phyloP scores from a whole-genome alignment of 2,329 filamentous ascomycete species.

The Cordyceps tenuipes region DNA sequence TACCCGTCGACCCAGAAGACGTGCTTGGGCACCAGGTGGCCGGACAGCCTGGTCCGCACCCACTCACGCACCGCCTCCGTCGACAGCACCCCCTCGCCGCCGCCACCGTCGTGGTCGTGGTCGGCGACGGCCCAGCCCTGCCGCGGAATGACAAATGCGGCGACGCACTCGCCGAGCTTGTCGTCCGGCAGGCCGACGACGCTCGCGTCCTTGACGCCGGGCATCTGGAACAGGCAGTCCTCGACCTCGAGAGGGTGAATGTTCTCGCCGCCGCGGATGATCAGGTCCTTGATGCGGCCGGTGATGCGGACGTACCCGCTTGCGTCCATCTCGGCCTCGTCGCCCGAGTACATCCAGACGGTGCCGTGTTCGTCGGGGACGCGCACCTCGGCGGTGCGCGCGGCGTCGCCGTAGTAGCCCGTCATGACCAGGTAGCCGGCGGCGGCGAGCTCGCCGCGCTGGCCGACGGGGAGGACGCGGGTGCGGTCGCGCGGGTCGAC shows the following conservation, averaged over 20 bases:
- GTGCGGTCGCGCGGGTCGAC: constrained; percentile 58
- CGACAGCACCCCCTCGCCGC: constrained; percentile 29
- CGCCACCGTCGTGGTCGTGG: constrained; percentile 15
- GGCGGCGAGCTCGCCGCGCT: constrained; percentile 73
- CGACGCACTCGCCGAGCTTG: constrained; percentile 78
- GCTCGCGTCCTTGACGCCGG: constrained; percentile 63
- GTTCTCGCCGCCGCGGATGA: constrained; percentile 92
- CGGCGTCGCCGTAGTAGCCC: constrained; percentile 75
- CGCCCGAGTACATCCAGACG: constrained; percentile 86
- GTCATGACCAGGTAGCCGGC: constrained; percentile 85
- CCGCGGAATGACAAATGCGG: constrained; percentile 64
- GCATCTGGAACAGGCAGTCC: constrained; percentile 71
- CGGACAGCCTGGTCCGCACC: constrained; percentile 60
- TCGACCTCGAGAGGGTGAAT: constrained; percentile 92
- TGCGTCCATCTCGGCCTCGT: constrained; percentile 78
- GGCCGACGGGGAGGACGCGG: constrained; percentile 51
- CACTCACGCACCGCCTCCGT: constrained; percentile 57
- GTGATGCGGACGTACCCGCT: constrained; percentile 85
- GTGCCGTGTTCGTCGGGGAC: constrained; percentile 36
- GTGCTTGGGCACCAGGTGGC: constrained; percentile 77
- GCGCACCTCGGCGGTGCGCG: constrained; percentile 59
- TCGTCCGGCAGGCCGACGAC: constrained; percentile 80
- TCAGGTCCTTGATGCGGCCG: constrained; percentile 87
- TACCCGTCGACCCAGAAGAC: constrained; percentile 83
- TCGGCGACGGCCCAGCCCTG: constrained; percentile 21